Conservation (phyloP, 2,329 filamentous ascomycete genomes). For the Ophiocordyceps robertsii region DNA sequence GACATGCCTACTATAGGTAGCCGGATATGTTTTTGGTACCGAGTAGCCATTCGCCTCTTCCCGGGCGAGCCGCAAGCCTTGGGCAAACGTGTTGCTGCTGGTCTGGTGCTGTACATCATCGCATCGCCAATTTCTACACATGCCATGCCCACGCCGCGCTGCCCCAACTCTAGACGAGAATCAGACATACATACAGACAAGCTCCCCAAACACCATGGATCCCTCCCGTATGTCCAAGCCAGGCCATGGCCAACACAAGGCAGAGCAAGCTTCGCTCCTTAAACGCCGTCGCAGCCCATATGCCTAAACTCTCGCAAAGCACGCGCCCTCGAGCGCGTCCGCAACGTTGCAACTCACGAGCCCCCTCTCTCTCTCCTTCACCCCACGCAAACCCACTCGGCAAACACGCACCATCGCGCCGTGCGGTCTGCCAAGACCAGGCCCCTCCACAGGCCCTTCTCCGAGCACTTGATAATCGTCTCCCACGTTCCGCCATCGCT, state of each 20-base stretch:
- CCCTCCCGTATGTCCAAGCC: not conserved
- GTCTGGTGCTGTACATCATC: too few species aligned
- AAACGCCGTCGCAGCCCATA: not conserved
- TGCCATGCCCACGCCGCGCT: not conserved
- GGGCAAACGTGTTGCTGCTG: too few species aligned
- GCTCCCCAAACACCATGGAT: not conserved
- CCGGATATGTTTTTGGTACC: too few species aligned
- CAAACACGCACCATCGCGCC: slow-evolving; percentile 84
- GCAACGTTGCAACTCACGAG: too few species aligned
- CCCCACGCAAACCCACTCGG: slow-evolving; percentile 59
- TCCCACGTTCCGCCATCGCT: slow-evolving; percentile 71
- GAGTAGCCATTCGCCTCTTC: too few species aligned
- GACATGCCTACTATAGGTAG: too few species aligned
- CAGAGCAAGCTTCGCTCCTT: not conserved
- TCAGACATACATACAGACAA: too few species aligned
- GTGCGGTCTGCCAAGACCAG: slow-evolving; percentile 73
- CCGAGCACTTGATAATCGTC: slow-evolving; percentile 81
- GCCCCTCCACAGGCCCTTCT: slow-evolving; percentile 68
- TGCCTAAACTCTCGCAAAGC: not conserved
- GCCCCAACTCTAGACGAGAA: not conserved
- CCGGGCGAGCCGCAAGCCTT: too few species aligned
- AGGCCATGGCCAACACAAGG: not conserved
- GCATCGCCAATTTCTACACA: not conserved
- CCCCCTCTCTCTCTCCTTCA: slow-evolving; percentile 10
- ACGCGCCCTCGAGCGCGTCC: not conserved